These are phyloP conservation scores for Penicillium desertorum DNA, from an alignment of 495 filamentous ascomycete species.

Conservation along the genomic window DNA sequence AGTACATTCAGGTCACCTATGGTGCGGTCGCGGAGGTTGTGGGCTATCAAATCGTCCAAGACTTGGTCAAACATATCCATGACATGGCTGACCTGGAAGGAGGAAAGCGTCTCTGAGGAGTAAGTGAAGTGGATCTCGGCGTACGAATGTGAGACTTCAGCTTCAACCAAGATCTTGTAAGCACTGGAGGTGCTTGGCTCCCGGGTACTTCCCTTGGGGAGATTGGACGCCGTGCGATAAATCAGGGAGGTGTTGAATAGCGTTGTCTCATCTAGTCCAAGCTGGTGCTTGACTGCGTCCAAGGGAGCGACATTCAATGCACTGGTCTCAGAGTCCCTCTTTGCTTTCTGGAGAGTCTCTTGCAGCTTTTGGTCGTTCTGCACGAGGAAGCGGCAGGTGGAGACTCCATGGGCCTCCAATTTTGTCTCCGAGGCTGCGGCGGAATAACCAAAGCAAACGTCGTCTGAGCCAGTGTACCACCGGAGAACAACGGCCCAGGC, in stretches of 20 bases:
- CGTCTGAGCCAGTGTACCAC: slow-evolving; percentile 52
- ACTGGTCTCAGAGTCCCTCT: slow-evolving; percentile 36
- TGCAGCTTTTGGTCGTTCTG: slow-evolving; percentile 34
- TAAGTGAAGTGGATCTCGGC: slow-evolving; percentile 43
- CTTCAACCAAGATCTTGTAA: slow-evolving; percentile 59
- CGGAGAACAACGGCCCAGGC: slow-evolving; percentile 57
- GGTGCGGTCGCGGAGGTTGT: slow-evolving; percentile 20
- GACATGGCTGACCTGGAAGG: slow-evolving; percentile 37
- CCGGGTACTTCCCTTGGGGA: slow-evolving; percentile 10
- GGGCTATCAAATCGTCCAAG: slow-evolving; percentile 38
- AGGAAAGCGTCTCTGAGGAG: slow-evolving; percentile 37
- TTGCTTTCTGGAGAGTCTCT: slow-evolving; percentile 38
- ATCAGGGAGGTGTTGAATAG: slow-evolving; percentile 55
- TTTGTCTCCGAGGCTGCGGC: slow-evolving; percentile 24
- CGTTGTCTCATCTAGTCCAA: slow-evolving; percentile 35
- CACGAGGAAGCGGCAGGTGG: slow-evolving; percentile 39
- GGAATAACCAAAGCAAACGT: slow-evolving; percentile 55
- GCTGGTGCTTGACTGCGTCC: slow-evolving; percentile 41
- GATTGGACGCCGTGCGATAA: slow-evolving; percentile 26
- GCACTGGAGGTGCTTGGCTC: slow-evolving; percentile 30
- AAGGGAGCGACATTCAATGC: slow-evolving; percentile 39
- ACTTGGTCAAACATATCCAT: slow-evolving; percentile 43
- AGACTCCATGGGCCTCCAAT: slow-evolving; percentile 13
- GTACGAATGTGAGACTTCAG: slow-evolving; percentile 45
- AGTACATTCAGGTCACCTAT: slow-evolving; percentile 39